Evolutionary conservation across 225 moss, liverwort and hornwort species (phyloP).

Genomic region (Marchantia polymorpha): DNA sequence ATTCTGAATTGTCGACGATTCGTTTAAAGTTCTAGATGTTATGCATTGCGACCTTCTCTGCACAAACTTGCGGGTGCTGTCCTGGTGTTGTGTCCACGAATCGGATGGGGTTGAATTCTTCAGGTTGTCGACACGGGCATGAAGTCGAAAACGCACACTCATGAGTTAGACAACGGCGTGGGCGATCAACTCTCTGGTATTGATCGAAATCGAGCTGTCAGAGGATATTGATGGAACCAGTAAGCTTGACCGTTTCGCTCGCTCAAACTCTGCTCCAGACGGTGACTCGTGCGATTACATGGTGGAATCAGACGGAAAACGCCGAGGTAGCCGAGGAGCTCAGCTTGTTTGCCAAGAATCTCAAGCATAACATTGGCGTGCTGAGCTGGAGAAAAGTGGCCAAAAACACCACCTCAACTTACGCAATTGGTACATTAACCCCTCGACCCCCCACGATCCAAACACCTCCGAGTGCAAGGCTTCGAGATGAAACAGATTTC

Average conservation of each 20-base stretch:
- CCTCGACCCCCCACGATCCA: not conserved
- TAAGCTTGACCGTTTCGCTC: constrained; percentile 5
- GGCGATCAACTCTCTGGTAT: not conserved
- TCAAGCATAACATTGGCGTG: constrained; percentile 21
- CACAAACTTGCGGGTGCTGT: too few species aligned
- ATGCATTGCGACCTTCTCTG: too few species aligned
- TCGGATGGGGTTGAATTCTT: constrained; percentile 1
- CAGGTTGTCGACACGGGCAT: not conserved
- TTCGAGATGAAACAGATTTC: not conserved
- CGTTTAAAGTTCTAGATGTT: too few species aligned
- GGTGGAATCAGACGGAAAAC: constrained; percentile 19
- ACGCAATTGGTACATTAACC: constrained; percentile 8
- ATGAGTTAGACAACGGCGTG: not conserved
- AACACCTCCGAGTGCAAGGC: not conserved
- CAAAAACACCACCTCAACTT: constrained; percentile 15
- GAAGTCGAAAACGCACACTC: not conserved
- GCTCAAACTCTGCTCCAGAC: constrained; percentile 17
- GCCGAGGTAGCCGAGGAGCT: constrained; percentile 18
- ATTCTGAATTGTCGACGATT: too few species aligned
- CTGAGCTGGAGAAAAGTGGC: constrained; percentile 22
- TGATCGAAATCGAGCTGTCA: not conserved
- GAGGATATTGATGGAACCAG: constrained; percentile 16
- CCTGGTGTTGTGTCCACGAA: not conserved
- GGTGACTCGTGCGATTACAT: constrained; percentile 8
- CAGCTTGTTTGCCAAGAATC: constrained; percentile 20